Conservation (phyloP, 768 basidiomycete species). For the Suillus discolor region DNA sequence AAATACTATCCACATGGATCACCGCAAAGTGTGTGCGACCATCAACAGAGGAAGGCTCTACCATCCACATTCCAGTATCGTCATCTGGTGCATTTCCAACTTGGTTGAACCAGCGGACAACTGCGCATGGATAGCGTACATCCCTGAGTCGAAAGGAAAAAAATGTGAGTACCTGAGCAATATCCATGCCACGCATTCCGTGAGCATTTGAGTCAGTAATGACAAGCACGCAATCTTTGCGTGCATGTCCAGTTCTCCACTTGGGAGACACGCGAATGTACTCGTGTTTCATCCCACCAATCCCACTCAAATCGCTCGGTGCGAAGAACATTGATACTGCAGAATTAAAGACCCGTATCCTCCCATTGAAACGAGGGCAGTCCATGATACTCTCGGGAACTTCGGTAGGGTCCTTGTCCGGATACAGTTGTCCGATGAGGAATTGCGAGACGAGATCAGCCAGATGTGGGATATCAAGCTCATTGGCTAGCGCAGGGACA, state of each 20-base stretch:
- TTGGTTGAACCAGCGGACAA: slow-evolving; percentile 23
- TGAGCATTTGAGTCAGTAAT: neutral
- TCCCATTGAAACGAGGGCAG: slow-evolving; percentile 7
- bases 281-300: too few relatives aligned
- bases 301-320: slow-evolving; percentile 5
- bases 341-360: slow-evolving; percentile 24
- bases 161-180: slow-evolving; percentile 28
- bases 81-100: slow-evolving; percentile 18
- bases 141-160: slow-evolving; percentile 17
- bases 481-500: neutral
- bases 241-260: too few relatives aligned
- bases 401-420: slow-evolving; percentile 9
- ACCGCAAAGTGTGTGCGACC: slow-evolving; percentile 11
- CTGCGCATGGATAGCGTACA: slow-evolving; percentile 19
- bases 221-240: slow-evolving; percentile 8
- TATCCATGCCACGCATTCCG: slow-evolving; percentile 28
- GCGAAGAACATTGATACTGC: slow-evolving; percentile 9
- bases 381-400: neutral
- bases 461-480: neutral
- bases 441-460: slow-evolving; percentile 2
- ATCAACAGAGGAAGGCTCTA: slow-evolving; percentile 14
- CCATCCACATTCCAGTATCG: slow-evolving; percentile 25
- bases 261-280: too few relatives aligned
- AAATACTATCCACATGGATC: slow-evolving; percentile 20
- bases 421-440: slow-evolving; percentile 8